Percentiles rank a stretch among this genome's conserved stretches.
Conservation (phyloP, 2,329 filamentous ascomycete species). For the Pyrenophora teres region DNA sequence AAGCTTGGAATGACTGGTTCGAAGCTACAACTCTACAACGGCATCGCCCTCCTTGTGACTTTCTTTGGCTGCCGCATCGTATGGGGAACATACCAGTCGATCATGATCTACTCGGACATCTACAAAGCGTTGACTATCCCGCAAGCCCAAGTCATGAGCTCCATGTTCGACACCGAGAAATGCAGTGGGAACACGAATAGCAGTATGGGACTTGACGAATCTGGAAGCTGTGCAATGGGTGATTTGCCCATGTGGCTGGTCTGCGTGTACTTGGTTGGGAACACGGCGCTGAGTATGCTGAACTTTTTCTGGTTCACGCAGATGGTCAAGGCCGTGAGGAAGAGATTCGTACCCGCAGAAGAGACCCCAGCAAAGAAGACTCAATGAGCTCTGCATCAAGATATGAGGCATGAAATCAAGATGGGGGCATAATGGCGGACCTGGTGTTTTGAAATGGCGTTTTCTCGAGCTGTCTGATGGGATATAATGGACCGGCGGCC, state of each 20-base stretch:
- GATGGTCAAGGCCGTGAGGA: conserved; percentile 81
- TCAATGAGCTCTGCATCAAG: conserved; percentile 9
- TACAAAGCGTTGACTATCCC: conserved; percentile 53
- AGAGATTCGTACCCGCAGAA: conserved; percentile 65
- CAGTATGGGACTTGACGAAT: conserved; percentile 13
- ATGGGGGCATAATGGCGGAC: too few species aligned
- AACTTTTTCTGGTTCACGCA: conserved; percentile 86
- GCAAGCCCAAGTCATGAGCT: conserved; percentile 18
- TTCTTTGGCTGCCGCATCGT: conserved; percentile 78
- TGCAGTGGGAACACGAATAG: conserved; percentile 53
- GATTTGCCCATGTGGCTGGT: conserved; percentile 71
- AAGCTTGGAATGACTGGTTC: conserved; percentile 80
- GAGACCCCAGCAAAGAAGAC: conserved; percentile 26
- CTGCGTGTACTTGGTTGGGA: conserved; percentile 69
- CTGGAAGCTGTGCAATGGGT: conserved; percentile 28
- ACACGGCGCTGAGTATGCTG: conserved; percentile 71
- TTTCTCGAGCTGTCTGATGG: not conserved
- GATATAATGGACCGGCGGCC: too few species aligned
- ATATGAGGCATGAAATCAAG: too few species aligned
- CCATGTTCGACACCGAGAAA: conserved; percentile 45
- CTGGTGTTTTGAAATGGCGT: not conserved
- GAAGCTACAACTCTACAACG: conserved; percentile 75
- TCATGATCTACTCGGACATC: conserved; percentile 68
- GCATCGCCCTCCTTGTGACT: conserved; percentile 69
- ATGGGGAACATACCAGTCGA: conserved; percentile 75